Conservation (phyloP, 345 rosid genomes). For the sweet orange (Citrus sinensis) region DNA sequence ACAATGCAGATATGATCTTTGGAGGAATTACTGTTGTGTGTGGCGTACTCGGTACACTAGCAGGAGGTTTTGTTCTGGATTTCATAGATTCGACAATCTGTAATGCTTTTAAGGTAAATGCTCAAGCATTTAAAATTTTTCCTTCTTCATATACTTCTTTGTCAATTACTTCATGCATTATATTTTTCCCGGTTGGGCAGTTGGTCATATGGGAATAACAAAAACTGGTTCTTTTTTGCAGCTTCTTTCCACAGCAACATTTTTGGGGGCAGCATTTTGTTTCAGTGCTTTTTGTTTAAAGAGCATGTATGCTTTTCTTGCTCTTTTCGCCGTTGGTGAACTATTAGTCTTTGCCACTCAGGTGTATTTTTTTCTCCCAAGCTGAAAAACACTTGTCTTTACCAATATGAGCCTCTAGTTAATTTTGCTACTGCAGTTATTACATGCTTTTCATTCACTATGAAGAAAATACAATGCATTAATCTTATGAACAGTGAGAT, state of each 20-base stretch:
- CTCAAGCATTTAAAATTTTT: not conserved
- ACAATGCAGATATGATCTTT: slow-evolving; percentile 78
- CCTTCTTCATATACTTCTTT: not conserved
- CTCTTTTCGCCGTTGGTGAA: slow-evolving; percentile 79
- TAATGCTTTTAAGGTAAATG: slow-evolving; percentile 86
- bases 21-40: slow-evolving; percentile 86
- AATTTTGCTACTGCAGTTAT: not conserved
- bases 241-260: slow-evolving; percentile 75
- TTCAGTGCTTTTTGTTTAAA: slow-evolving; percentile 78
- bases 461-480: not conserved
- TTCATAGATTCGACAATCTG: slow-evolving; percentile 61
- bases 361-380: slow-evolving; percentile 34
- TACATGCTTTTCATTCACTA: not conserved
- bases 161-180: not conserved
- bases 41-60: slow-evolving; percentile 80
- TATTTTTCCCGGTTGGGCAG: not conserved
- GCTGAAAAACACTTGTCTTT: not conserved
- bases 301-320: slow-evolving; percentile 83
- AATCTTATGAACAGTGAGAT: not conserved
- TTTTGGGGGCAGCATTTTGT: slow-evolving; percentile 75
- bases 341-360: slow-evolving; percentile 85
- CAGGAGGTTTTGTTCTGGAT: slow-evolving; percentile 78
- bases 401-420: not conserved
- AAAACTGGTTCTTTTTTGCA: slow-evolving; percentile 27
- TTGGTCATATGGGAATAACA: not conserved